Evolutionary conservation across 176 grass and related monocot species (phyloP).

Genomic region (Avena eriantha): DNA sequence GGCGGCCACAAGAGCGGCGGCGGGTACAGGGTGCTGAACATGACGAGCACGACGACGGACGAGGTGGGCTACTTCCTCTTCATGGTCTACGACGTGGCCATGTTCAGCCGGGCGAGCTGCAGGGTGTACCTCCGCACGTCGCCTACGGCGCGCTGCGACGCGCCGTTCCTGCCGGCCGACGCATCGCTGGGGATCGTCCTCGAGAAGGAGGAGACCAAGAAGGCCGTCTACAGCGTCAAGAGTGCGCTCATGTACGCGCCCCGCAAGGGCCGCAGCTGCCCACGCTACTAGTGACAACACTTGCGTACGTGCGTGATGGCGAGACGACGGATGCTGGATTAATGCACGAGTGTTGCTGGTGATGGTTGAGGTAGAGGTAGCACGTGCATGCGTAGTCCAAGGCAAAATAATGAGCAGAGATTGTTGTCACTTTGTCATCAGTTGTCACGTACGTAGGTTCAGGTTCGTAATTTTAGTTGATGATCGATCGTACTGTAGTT

Average conservation of each 20-base stretch:
- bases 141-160: conserved; percentile 35
- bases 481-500: background rate
- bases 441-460: background rate
- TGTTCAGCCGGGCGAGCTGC: conserved; percentile 36
- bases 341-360: background rate
- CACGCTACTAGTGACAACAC: background rate
- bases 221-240: conserved; percentile 26
- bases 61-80: conserved; percentile 45
- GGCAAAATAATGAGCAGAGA: background rate
- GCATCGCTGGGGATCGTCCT: conserved; percentile 35
- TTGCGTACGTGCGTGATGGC: background rate
- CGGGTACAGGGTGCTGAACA: conserved; percentile 45
- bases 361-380: background rate
- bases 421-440: background rate
- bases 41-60: conserved; percentile 48
- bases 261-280: conserved; percentile 33
- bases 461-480: background rate
- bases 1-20: background rate
- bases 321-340: background rate
- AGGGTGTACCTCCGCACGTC: conserved; percentile 48
- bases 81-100: conserved; percentile 53
- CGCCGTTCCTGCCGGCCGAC: conserved; percentile 38
- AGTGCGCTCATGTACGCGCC: conserved; percentile 51
- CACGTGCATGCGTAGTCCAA: background rate
- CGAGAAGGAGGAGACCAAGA: background rate